Conservation (phyloP, 768 basidiomycete genomes). For the Lactarius quietus region DNA sequence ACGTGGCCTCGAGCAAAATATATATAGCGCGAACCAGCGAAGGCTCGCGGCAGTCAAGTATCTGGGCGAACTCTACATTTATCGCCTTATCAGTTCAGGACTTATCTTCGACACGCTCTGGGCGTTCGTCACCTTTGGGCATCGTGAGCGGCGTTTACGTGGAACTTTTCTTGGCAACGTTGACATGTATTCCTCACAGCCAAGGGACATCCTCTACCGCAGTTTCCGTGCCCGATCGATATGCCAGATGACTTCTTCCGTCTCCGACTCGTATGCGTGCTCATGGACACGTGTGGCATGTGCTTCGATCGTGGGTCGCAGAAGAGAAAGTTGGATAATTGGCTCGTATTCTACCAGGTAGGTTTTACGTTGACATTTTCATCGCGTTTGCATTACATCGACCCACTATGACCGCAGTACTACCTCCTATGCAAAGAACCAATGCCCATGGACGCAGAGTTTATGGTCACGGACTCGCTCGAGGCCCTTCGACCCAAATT, state of each 20-base stretch:
- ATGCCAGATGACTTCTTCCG: conserved; percentile 97
- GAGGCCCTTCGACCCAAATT: conserved; percentile 90
- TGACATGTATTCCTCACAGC: conserved; percentile 43
- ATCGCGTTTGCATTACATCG: conserved; percentile 1
- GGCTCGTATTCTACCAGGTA: conserved; percentile 92
- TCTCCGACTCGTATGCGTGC: conserved; percentile 82
- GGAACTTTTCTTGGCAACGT: not conserved
- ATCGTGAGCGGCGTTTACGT: conserved; percentile 59
- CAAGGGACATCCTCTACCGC: conserved; percentile 84
- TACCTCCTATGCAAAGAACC: conserved; percentile 87
- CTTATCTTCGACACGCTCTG: conserved; percentile 93
- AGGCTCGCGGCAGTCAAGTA: conserved; percentile 91
- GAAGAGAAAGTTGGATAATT: conserved; percentile 90
- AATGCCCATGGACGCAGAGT: conserved; percentile 97
- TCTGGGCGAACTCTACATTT: conserved; percentile 96
- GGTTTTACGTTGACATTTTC: conserved; percentile 6
- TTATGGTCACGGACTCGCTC: conserved; percentile 92
- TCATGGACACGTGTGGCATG: conserved; percentile 95
- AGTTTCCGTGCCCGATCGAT: conserved; percentile 71
- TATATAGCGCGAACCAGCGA: conserved; percentile 93
- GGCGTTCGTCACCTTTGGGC: conserved; percentile 93
- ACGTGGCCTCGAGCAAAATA: conserved; percentile 86
- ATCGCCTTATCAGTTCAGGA: conserved; percentile 81
- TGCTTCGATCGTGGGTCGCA: conserved; percentile 95
- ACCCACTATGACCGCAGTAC: conserved; percentile 41